phyloP scores from a whole-genome alignment of 2,329 filamentous ascomycete genomes.

The Neonectria ditissima region DNA sequence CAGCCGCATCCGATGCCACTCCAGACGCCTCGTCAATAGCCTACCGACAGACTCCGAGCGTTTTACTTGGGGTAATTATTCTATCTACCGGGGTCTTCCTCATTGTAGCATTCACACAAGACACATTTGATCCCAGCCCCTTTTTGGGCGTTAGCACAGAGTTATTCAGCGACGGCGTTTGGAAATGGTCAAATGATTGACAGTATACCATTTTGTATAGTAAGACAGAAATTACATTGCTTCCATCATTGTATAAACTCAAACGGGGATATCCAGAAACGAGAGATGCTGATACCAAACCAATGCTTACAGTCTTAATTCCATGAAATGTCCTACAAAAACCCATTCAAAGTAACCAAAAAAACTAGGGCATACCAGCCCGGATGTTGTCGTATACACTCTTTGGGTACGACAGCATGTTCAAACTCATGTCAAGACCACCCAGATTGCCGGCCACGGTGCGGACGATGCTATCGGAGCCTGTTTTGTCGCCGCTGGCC shows the following conservation, averaged over 20 bases:
- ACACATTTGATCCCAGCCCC: not conserved
- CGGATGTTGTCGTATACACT: constrained; percentile 71
- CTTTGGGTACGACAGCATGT: constrained; percentile 66
- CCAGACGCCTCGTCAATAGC: not conserved
- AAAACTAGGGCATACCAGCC: constrained; percentile 46
- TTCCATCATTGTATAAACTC: not conserved
- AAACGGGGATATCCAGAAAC: constrained; percentile 11
- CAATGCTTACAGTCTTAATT: not conserved
- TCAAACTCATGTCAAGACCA: constrained; percentile 60
- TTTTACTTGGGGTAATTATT: not conserved
- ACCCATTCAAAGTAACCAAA: not conserved
- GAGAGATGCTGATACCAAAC: constrained; percentile 8
- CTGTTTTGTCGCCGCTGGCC: constrained; percentile 72
- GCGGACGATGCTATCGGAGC: constrained; percentile 67
- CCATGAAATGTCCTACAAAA: no score
- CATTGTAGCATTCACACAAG: not conserved
- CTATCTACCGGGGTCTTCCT: not conserved
- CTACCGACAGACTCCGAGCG: not conserved
- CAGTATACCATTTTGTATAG: not conserved
- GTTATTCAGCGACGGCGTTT: not conserved
- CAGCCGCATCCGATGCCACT: not conserved
- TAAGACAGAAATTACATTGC: not conserved
- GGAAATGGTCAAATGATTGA: not conserved
- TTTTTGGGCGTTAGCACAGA: not conserved
- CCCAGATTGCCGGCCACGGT: constrained; percentile 61